phyloP scores from a whole-genome alignment of 148 eudicot species.

The Gaultheria prostrata region DNA sequence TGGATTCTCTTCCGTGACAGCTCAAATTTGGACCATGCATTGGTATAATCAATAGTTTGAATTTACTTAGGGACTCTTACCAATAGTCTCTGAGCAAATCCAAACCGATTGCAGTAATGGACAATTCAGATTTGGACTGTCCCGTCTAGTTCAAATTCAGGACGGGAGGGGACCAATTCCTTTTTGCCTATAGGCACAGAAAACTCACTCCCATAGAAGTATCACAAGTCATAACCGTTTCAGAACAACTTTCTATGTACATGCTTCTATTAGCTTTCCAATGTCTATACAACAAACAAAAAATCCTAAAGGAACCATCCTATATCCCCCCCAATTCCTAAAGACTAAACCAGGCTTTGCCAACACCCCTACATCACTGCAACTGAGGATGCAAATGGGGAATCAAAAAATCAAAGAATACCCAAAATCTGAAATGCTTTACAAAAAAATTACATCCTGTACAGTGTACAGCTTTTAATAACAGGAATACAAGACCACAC shows the following conservation, averaged over 20 bases:
- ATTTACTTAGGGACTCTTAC: too few species aligned
- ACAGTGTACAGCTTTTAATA: constrained; percentile 41
- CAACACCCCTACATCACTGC: background rate
- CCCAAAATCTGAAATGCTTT: constrained; percentile 15
- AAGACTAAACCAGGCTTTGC: background rate
- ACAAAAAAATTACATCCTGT: constrained; percentile 31
- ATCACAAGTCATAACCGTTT: too few species aligned
- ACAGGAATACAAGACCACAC: background rate
- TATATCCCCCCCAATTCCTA: background rate
- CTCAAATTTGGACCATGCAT: too few species aligned
- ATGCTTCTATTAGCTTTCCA: background rate
- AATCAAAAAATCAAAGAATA: constrained; percentile 4
- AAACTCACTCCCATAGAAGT: too few species aligned
- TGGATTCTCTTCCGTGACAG: too few species aligned
- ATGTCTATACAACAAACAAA: background rate
- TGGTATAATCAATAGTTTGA: too few species aligned
- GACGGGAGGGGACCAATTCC: too few species aligned
- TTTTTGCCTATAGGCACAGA: too few species aligned
- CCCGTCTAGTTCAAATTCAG: too few species aligned
- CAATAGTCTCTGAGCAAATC: too few species aligned
- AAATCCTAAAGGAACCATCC: background rate
- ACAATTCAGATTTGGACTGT: too few species aligned
- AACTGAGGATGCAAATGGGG: constrained; percentile 12
- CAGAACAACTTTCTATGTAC: background rate
- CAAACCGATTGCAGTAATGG: too few species aligned